Percentiles rank a stretch among this genome's conserved stretches.
These are phyloP conservation scores for Myxozyma geophila DNA, from an alignment of 805 yeast genomes.

Conservation along the genomic window DNA sequence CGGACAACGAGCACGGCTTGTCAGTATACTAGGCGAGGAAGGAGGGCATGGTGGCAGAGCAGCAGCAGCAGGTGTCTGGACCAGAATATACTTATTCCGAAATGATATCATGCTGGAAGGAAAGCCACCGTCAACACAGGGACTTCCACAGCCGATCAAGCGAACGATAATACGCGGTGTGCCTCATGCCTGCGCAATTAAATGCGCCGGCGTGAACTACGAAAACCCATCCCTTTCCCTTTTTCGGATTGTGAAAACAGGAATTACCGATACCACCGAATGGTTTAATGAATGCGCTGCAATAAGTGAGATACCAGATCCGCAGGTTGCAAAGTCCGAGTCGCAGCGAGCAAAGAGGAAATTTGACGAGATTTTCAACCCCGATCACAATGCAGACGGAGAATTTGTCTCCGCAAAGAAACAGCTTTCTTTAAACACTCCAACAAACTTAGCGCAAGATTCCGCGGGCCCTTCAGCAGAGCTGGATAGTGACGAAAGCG, in stretches of 20 bases:
- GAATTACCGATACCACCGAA: conserved; percentile 15
- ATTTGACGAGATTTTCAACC: background rate
- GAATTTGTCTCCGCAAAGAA: background rate
- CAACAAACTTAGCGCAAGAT: background rate
- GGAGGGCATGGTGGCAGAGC: background rate
- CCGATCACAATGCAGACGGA: background rate
- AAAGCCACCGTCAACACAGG: background rate
- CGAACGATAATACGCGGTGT: conserved; percentile 18
- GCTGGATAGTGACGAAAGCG: background rate
- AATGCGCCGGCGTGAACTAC: conserved; percentile 30
- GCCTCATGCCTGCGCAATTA: conserved; percentile 30
- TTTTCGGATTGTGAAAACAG: conserved; percentile 21
- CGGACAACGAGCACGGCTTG: conserved; percentile 23
- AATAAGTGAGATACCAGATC: background rate
- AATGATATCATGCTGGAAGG: conserved; percentile 20
- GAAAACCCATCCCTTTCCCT: conserved; percentile 18
- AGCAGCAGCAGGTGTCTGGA: conserved; percentile 22
- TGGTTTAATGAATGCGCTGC: conserved; percentile 15
- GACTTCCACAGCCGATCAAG: background rate
- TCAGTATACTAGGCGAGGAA: conserved; percentile 29
- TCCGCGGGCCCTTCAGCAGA: background rate
- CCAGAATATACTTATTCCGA: conserved; percentile 24
- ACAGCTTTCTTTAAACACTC: background rate
- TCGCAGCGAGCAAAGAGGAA: background rate
- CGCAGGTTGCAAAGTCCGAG: background rate